Evolutionary conservation across 1,284 basidiomycete species (phyloP).

Genomic region (Quambalaria eucalypti): DNA sequence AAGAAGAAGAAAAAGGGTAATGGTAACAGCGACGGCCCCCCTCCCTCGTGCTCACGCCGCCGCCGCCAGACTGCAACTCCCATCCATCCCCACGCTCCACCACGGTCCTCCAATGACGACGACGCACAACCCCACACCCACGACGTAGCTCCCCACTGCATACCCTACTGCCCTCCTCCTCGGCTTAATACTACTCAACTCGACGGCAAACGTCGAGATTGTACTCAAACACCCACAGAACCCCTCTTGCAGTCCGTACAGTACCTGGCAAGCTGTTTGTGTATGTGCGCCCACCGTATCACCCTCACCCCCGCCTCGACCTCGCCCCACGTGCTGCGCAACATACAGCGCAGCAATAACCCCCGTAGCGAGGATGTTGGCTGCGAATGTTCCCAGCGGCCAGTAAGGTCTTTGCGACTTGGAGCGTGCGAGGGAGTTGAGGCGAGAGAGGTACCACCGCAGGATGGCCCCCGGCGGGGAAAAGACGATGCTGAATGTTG

Average conservation of each 20-base stretch:
- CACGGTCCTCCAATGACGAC: constrained; percentile 35
- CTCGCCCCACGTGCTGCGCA: constrained; percentile 16
- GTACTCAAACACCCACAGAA: constrained; percentile 94
- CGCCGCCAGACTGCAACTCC: no score
- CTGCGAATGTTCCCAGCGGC: constrained; percentile 77
- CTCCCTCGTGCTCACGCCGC: no score
- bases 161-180: constrained; percentile 26
- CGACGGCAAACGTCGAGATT: constrained; percentile 82
- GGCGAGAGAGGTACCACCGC: constrained; percentile 63
- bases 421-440: constrained; percentile 63
- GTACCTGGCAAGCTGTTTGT: constrained; percentile 32
- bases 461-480: constrained; percentile 78
- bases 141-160: constrained; percentile 23
- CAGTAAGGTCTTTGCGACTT: constrained; percentile 64
- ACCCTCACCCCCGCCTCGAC: constrained; percentile 2
- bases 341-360: constrained; percentile 23
- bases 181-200: constrained; percentile 58
- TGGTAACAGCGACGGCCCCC: no score
- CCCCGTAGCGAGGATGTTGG: constrained; percentile 63
- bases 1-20: no score
- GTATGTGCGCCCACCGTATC: no score
- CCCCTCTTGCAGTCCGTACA: constrained; percentile 61
- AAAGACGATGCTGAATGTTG: constrained; percentile 79
- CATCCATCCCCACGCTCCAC: constrained; percentile 34
- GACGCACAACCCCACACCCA: constrained; percentile 27